Conservation (phyloP, 306 rosid species). For the Lupinus albus region DNA sequence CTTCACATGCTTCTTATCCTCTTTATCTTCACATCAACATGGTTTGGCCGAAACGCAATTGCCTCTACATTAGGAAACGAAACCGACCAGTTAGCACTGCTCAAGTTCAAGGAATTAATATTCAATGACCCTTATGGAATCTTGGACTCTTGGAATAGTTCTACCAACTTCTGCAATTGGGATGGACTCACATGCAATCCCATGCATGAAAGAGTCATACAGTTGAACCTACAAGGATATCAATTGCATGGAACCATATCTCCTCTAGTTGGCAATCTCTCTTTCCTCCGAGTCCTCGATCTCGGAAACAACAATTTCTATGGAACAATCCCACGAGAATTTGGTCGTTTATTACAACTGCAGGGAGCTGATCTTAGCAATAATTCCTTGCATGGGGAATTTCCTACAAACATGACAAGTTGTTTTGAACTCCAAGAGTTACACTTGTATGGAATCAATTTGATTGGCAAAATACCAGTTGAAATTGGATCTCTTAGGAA, state of each 20-base stretch:
- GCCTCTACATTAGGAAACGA: constrained; percentile 8
- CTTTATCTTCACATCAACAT: too few relatives aligned
- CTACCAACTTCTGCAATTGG: constrained; percentile 46
- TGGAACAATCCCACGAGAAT: constrained; percentile 30
- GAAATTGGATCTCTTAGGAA: constrained; percentile 19
- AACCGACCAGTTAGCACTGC: constrained; percentile 30
- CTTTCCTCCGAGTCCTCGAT: background rate
- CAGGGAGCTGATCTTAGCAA: background rate
- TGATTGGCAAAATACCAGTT: background rate
- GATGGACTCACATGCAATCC: constrained; percentile 41
- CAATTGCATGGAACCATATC: constrained; percentile 38
- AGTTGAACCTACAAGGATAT: constrained; percentile 19
- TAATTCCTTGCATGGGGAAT: constrained; percentile 33
- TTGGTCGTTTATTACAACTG: constrained; percentile 16
- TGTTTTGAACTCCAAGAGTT: background rate
- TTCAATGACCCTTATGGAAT: constrained; percentile 19
- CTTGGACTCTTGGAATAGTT: constrained; percentile 44
- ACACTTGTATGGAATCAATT: background rate
- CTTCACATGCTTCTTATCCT: too few relatives aligned
- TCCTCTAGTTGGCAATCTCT: constrained; percentile 44
- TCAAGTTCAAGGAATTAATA: constrained; percentile 39
- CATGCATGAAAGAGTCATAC: constrained; percentile 32
- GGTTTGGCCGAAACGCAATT: background rate
- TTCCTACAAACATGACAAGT: constrained; percentile 33
- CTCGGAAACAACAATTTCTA: constrained; percentile 15